phyloP scores from a whole-genome alignment of 352 stramenopile species.

The Phytophthora vignae region DNA sequence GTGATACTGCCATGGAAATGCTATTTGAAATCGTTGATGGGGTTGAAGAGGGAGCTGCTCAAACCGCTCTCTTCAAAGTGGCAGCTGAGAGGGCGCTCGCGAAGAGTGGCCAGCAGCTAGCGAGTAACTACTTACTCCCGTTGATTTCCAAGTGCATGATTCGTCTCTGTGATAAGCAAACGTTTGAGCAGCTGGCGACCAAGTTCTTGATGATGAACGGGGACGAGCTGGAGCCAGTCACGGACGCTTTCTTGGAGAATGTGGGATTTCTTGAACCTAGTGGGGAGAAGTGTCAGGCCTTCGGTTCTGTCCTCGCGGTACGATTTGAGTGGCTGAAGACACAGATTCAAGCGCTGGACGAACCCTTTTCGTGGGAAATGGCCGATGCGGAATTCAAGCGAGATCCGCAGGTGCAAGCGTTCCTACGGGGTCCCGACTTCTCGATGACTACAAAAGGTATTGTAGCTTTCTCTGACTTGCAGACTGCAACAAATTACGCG shows the following conservation, averaged over 20 bases:
- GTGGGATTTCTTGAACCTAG: not conserved
- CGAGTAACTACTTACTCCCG: not conserved
- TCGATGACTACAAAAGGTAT: slow-evolving; percentile 16
- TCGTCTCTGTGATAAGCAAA: not conserved
- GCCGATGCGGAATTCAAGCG: slow-evolving; percentile 3
- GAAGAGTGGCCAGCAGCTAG: not conserved
- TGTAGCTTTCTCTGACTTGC: not conserved
- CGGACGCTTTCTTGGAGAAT: not conserved
- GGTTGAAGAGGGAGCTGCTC: not conserved
- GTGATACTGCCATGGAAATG: not conserved
- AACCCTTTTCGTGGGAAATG: slow-evolving; percentile 32
- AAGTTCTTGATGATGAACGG: not conserved
- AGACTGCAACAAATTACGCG: slow-evolving; percentile 10
- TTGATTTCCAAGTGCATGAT: not conserved
- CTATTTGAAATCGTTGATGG: not conserved
- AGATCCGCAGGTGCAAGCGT: slow-evolving; percentile 18
- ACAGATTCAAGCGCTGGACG: slow-evolving; percentile 1
- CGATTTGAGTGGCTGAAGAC: slow-evolving; percentile 22
- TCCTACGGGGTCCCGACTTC: slow-evolving; percentile 20
- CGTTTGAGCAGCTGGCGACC: not conserved
- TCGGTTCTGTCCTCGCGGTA: not conserved
- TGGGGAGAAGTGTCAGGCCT: not conserved
- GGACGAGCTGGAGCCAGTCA: not conserved
- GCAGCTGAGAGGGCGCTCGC: not conserved
- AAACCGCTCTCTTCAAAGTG: not conserved